These are phyloP conservation scores for Pyronema domesticum DNA, from an alignment of 495 filamentous ascomycete species.

Conservation along the genomic window DNA sequence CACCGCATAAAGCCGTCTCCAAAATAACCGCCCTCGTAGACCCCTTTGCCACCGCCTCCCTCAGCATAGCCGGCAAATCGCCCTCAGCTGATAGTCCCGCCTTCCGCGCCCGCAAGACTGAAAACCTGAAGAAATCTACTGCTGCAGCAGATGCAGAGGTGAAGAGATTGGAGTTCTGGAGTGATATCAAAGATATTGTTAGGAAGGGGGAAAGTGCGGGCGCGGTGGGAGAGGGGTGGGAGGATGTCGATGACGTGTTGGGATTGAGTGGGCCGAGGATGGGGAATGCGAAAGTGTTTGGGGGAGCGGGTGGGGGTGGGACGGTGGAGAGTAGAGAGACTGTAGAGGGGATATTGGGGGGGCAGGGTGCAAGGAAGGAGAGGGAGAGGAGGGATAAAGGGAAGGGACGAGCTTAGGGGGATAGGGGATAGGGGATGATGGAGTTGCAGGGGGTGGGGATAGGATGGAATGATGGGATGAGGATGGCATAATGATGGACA, in stretches of 20 bases:
- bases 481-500: no score
- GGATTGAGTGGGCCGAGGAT: conserved; percentile 3
- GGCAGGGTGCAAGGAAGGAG: not conserved
- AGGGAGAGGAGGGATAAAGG: no score
- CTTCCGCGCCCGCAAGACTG: not conserved
- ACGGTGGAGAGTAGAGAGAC: not conserved
- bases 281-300: conserved; percentile 1
- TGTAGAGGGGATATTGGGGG: not conserved
- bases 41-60: no score
- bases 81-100: not conserved
- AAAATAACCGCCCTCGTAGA: no score
- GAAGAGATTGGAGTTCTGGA: conserved; percentile 53
- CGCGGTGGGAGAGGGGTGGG: not conserved
- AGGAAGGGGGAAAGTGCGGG: conserved; percentile 1
- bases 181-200: conserved; percentile 47
- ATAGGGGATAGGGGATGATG: no score
- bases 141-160: conserved; percentile 50
- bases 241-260: not conserved
- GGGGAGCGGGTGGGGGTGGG: not conserved
- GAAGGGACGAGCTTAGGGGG: no score
- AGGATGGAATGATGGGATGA: no score
- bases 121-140: conserved; percentile 26
- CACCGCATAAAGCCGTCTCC: no score
- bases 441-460: no score
- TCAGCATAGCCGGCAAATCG: not conserved